These are phyloP conservation scores for Fusarium penzigii DNA, from an alignment of 2,329 filamentous ascomycete species.

Conservation along the genomic window DNA sequence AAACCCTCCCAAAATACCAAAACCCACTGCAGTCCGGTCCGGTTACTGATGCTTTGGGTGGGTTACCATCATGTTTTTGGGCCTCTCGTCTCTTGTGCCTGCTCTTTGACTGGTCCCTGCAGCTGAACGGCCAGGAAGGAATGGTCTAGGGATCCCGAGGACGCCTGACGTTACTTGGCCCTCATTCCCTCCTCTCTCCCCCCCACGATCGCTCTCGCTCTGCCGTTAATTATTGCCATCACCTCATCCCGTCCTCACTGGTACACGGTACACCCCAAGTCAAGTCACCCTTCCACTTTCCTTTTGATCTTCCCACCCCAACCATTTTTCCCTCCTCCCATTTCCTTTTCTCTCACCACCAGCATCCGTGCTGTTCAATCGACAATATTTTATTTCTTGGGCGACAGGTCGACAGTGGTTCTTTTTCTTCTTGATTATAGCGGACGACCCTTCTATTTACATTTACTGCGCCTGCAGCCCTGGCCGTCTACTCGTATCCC, in stretches of 20 bases:
- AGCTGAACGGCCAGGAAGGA: slow-evolving; percentile 16
- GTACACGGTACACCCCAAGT: neutral
- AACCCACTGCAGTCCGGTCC: slow-evolving; percentile 26
- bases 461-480: slow-evolving; percentile 11
- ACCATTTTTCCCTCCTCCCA: slow-evolving; percentile 16
- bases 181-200: slow-evolving; percentile 8
- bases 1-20: slow-evolving; percentile 12
- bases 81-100: neutral
- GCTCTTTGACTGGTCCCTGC: slow-evolving; percentile 28
- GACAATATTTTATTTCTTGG: no score
- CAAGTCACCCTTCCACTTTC: slow-evolving; percentile 7
- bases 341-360: slow-evolving; percentile 5
- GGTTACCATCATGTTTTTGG: slow-evolving; percentile 2
- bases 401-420: neutral
- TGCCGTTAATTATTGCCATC: slow-evolving; percentile 7
- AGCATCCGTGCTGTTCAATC: neutral
- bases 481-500: slow-evolving; percentile 8
- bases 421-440: neutral
- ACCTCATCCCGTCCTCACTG: slow-evolving; percentile 7
- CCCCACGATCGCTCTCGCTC: slow-evolving; percentile 25
- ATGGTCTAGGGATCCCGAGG: slow-evolving; percentile 2
- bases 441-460: no score
- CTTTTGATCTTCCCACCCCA: slow-evolving; percentile 11
- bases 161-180: slow-evolving; percentile 21
- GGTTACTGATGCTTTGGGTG: slow-evolving; percentile 18